Conservation (phyloP, 768 basidiomycete species). For the Auricularia heimuer region DNA sequence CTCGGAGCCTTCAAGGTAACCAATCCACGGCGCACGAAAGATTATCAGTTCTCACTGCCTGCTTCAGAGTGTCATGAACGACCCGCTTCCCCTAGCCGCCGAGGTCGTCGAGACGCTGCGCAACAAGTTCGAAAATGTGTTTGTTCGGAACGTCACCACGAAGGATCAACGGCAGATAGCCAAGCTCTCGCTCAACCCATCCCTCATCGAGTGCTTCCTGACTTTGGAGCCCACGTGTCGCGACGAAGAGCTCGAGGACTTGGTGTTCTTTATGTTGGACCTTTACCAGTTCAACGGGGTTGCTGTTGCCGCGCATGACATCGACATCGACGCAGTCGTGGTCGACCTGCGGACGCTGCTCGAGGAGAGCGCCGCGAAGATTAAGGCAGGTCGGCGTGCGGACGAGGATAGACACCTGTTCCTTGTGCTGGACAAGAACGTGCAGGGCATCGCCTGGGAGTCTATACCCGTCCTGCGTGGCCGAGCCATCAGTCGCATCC, state of each 20-base stretch:
- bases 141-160: slow-evolving; percentile 50
- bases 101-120: slow-evolving; percentile 49
- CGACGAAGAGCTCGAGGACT: slow-evolving; percentile 92
- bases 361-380: slow-evolving; percentile 54
- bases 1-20: slow-evolving; percentile 92
- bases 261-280: slow-evolving; percentile 88
- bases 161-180: slow-evolving; percentile 38
- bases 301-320: slow-evolving; percentile 78
- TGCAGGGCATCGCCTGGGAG: slow-evolving; percentile 92
- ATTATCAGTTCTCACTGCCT: neutral
- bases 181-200: slow-evolving; percentile 54
- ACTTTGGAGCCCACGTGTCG: slow-evolving; percentile 70
- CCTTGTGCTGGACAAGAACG: slow-evolving; percentile 79
- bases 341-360: slow-evolving; percentile 72
- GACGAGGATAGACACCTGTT: slow-evolving; percentile 65
- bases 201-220: slow-evolving; percentile 78
- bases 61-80: slow-evolving; percentile 51
- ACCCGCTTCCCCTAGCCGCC: slow-evolving; percentile 30
- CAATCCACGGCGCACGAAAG: slow-evolving; percentile 5
- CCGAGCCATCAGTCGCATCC: slow-evolving; percentile 84
- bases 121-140: slow-evolving; percentile 62
- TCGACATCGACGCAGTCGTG: slow-evolving; percentile 85
- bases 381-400: slow-evolving; percentile 16
- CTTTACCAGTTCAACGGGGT: slow-evolving; percentile 90
- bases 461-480: slow-evolving; percentile 80